Percentiles rank a stretch among this genome's conserved stretches.
Conservation (phyloP, 129 eudicot species). For the Flaveria trinervia region DNA sequence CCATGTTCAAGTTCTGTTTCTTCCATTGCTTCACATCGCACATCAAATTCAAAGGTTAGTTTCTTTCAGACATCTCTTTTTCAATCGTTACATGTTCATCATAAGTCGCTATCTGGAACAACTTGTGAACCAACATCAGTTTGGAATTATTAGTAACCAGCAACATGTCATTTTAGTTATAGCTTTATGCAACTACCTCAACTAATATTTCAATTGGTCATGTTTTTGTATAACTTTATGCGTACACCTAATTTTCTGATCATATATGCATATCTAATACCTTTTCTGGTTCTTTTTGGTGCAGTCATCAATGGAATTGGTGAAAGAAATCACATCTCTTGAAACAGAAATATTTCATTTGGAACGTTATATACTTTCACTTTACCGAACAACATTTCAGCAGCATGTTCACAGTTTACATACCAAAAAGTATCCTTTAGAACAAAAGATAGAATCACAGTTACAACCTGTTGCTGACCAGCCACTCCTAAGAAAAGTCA, state of each 20-base stretch:
- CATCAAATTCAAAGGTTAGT: slow-evolving; percentile 37
- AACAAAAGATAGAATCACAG: slow-evolving; percentile 30
- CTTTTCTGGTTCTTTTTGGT: slow-evolving; percentile 17
- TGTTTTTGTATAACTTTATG: not conserved
- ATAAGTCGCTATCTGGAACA: slow-evolving; percentile 11
- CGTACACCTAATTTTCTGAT: not conserved
- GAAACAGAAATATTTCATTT: slow-evolving; percentile 67
- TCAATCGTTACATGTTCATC: not conserved
- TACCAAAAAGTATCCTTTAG: slow-evolving; percentile 18
- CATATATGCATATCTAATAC: not conserved
- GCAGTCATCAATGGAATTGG: slow-evolving; percentile 75
- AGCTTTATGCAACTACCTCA: not conserved
- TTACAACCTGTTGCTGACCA: slow-evolving; percentile 33
- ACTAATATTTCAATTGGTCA: not conserved
- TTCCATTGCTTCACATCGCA: slow-evolving; percentile 33
- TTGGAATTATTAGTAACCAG: not conserved
- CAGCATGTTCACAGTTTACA: slow-evolving; percentile 40
- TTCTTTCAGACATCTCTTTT: not conserved
- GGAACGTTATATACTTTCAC: slow-evolving; percentile 74
- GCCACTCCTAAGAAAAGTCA: slow-evolving; percentile 22
- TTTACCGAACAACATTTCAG: slow-evolving; percentile 62
- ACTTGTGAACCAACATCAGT: not conserved
- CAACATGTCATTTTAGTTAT: not conserved
- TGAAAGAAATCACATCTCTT: slow-evolving; percentile 63
- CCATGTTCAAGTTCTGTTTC: slow-evolving; percentile 33